phyloP scores from a whole-genome alignment of 768 basidiomycete species.

The Cytidiella melzeri region DNA sequence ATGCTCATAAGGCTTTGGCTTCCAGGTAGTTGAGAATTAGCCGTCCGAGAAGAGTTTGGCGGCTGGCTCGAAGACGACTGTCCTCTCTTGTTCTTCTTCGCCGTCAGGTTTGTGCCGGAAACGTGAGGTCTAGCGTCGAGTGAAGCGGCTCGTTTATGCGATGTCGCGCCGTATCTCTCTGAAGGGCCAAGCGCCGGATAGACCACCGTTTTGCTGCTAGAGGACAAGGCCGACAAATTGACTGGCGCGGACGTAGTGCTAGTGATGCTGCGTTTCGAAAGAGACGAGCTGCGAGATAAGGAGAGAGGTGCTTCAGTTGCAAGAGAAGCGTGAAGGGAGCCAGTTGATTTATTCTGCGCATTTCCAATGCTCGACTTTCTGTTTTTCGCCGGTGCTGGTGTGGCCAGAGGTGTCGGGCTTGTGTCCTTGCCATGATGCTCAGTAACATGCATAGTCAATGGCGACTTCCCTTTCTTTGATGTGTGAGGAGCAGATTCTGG shows the following conservation, averaged over 20 bases:
- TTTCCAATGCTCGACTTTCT: not conserved
- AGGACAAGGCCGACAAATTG: not conserved
- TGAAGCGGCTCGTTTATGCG: conserved; percentile 16
- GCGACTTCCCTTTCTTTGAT: not conserved
- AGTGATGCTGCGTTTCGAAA: conserved; percentile 21
- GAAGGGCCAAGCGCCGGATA: conserved; percentile 2
- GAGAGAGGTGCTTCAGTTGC: conserved; percentile 10
- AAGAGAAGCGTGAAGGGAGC: not conserved
- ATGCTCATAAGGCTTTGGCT: conserved; percentile 56
- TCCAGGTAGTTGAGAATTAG: conserved; percentile 10
- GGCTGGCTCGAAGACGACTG: conserved; percentile 9
- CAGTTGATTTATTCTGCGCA: conserved; percentile 2
- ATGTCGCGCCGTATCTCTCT: not conserved
- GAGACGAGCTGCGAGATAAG: conserved; percentile 23
- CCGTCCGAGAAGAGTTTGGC: conserved; percentile 1
- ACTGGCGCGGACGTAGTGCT: conserved; percentile 20
- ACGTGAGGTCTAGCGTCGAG: conserved; percentile 5
- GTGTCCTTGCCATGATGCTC: conserved; percentile 3
- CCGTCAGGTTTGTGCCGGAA: not conserved
- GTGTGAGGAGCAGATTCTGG: not conserved
- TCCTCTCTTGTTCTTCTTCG: conserved; percentile 11
- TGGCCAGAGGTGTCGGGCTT: not conserved
- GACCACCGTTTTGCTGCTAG: conserved; percentile 3
- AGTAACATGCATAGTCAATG: not conserved
- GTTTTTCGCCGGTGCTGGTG: conserved; percentile 2